phyloP scores from a whole-genome alignment of 2,329 filamentous ascomycete genomes.

The Cladosporium sp. region DNA sequence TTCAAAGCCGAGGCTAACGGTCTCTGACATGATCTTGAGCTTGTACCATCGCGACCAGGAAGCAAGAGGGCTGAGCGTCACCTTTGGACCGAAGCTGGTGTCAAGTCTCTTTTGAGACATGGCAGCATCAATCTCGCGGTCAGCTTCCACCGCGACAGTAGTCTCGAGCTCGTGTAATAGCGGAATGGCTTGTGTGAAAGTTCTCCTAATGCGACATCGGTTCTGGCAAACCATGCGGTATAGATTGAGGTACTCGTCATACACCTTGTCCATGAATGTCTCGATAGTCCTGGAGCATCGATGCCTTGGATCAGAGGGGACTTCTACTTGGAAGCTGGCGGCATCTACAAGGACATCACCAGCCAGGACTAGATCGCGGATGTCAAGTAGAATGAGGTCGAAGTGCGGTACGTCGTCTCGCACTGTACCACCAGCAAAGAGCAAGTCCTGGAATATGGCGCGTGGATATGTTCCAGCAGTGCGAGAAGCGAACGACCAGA shows the following conservation, averaged over 20 bases:
- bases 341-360: constrained; percentile 67
- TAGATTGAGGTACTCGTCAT: constrained; percentile 70
- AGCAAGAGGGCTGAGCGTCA: constrained; percentile 65
- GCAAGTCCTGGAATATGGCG: constrained; percentile 50
- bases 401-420: constrained; percentile 62
- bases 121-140: constrained; percentile 17
- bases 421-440: constrained; percentile 67
- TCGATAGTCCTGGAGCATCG: constrained; percentile 72
- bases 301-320: constrained; percentile 68
- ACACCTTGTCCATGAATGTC: constrained; percentile 52
- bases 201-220: constrained; percentile 79
- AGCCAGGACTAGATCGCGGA: constrained; percentile 73
- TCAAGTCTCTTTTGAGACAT: not conserved
- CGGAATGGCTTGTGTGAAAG: constrained; percentile 75
- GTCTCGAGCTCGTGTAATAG: constrained; percentile 82
- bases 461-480: constrained; percentile 78
- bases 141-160: constrained; percentile 50
- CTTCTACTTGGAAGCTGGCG: constrained; percentile 71
- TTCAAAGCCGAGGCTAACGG: constrained; percentile 90
- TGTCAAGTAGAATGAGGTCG: constrained; percentile 74
- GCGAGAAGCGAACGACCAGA: constrained; percentile 69
- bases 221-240: constrained; percentile 86
- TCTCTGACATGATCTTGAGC: constrained; percentile 78
- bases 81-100: not conserved
- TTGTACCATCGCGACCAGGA: constrained; percentile 92